Base-by-base conservation (phyloP, 169 alveolate genomes). In the Plasmodium vinckei region DNA sequence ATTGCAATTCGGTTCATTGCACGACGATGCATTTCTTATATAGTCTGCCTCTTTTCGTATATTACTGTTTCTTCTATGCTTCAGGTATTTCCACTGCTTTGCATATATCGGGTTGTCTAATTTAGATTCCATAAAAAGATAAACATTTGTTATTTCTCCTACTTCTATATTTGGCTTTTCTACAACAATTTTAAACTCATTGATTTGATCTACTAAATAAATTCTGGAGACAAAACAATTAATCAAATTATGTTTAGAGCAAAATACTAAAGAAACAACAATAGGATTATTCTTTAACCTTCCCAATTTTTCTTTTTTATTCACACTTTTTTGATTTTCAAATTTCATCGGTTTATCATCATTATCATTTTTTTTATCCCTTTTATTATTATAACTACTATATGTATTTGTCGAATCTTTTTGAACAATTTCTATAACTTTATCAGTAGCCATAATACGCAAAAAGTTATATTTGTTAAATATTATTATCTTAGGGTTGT, bases 391-490 rank as follows among this genome's bases (percentile, higher is more conserved):
- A 17, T n/a, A 23, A 10, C 17, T 5, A 2, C 4, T 17, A 9
- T 15, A 13, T 46, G 25, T 5, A 1, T 1, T 25, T 9, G 44
- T 47, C 6, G 5, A 12, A 53, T 25, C 17, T 5, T 15, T 71
- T 54, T 4, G 23, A 27, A 42, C 5, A 2, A 27, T 23, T 25
- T 9, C 25, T 27, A 9, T 54, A 1, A 23, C 56, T 9, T 21
- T 54, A 51, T 54, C 68, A 23, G 4, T 61, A 9, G 44, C 68
- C 47, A 9, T 23, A 15, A 71, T 15, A 17, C 33, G 19, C 17
- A 54, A 23, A 49, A 71, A 71, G 25, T 71, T 56, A 71, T 51
- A 13, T 27, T 49, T 71, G 17, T 71, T 71, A 51, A 53, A 51
- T 27, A 71, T 25, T n/a, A 2, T 15, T 3, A 71, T 33, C 42